Base-by-base conservation (phyloP, 2,329 filamentous ascomycete species). In the Pseudogymnoascus sp. region DNA sequence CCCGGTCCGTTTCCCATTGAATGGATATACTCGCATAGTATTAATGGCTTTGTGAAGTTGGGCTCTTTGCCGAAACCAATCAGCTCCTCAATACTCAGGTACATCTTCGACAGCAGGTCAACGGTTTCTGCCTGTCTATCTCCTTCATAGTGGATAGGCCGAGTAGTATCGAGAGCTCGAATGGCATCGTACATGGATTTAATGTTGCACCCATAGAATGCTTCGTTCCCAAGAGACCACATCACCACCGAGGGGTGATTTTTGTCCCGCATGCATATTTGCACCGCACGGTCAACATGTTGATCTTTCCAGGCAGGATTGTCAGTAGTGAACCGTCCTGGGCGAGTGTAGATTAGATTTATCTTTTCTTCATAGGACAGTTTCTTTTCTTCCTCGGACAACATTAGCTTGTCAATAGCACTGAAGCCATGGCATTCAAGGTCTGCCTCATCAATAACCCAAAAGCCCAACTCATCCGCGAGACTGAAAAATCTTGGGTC, bases 1-100 rank as follows among this genome's bases (percentile, higher is more conserved):
- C 88, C 88, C 0, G 88, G 88, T 0, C 86, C 87, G 67, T 89
- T 90, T 7, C 88, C 88, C 87, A 90, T 89, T 1, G 88, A 86
- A 68, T 82, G 80, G 0, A 73, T 79, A 61, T 80, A 83, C 65
- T 84, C 81, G 69, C 80, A 83, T 2, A 83, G 77, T 1, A 88
- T 75, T 1, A 88, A 72, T 0, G 84, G 84, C 73, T 87, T 83
- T 4, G 46, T 60, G 73, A 64, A 77, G 40, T 63, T 31, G 19
- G 31, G 21, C 26, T 59, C n/a, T 17, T 21, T 62, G 4, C 26
- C 59, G 31, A 38, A 62, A 15, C 53, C 33, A 23, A 62, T 60
- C 23, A 62, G 29, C n/a, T 62, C 31, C 11, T 46, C 37, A 23
- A 64, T 17, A 11, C 19, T 26, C n/a, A 21, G 15, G 37, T 64